Evolutionary conservation across 23 red algal genomes (phyloP).

Genomic region (Cyanidioschyzon merolae): DNA sequence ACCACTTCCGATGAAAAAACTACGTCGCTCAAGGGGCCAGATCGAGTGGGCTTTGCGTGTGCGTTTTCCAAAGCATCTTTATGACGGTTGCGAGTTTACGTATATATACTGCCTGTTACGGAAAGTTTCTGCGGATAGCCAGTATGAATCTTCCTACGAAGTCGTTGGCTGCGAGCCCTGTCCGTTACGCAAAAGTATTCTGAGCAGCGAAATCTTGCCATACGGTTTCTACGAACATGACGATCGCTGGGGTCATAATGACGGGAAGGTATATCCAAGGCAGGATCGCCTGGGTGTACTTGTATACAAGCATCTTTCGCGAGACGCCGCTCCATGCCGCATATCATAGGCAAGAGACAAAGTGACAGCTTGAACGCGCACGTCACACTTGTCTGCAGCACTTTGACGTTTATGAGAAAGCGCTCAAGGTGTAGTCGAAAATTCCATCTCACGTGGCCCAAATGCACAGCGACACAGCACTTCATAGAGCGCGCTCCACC

Average conservation of each 20-base stretch:
- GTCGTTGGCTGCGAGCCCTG: constrained; percentile 14
- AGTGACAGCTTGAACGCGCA: no score
- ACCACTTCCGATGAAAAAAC: neutral
- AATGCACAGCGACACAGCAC: no score
- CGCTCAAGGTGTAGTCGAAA: no score
- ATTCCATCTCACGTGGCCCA: no score
- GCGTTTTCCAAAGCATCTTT: constrained; percentile 3
- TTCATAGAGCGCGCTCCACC: no score
- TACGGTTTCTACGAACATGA: constrained; percentile 18
- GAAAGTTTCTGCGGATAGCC: neutral
- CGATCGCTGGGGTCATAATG: neutral
- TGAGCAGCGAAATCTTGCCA: constrained; percentile 10
- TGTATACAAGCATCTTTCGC: neutral
- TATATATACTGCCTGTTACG: constrained; percentile 9
- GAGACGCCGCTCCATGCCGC: neutral
- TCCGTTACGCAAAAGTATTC: constrained; percentile 6
- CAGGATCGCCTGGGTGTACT: neutral
- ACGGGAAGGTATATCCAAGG: neutral
- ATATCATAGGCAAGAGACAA: neutral
- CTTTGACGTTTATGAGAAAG: no score
- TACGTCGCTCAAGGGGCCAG: neutral
- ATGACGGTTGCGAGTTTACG: neutral
- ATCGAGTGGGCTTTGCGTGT: constrained; percentile 3
- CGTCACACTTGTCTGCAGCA: no score
- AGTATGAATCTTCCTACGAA: neutral